These are phyloP conservation scores for Cutaneotrichosporon arboriforme DNA, from an alignment of 1,284 basidiomycete species.

Conservation along the genomic window DNA sequence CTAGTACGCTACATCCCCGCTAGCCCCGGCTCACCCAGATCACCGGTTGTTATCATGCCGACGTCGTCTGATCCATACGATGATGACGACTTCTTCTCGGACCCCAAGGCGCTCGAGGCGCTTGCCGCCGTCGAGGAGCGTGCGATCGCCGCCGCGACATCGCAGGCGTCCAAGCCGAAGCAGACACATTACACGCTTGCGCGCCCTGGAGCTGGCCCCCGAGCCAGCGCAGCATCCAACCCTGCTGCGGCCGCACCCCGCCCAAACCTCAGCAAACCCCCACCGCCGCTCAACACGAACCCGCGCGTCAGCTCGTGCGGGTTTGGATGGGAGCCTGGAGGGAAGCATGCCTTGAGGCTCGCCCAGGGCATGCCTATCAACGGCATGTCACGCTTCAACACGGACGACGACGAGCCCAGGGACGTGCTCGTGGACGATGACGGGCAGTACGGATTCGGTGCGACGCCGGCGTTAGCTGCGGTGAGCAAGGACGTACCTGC, in stretches of 20 bases:
- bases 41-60: constrained; percentile 1
- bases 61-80: constrained; percentile 34
- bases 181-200: constrained; percentile 31
- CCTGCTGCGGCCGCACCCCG: no score
- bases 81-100: constrained; percentile 31
- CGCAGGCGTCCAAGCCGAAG: constrained; percentile 17
- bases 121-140: constrained; percentile 29
- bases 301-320: constrained; percentile 26
- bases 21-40: background rate
- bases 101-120: constrained; percentile 27
- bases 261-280: constrained; percentile 17
- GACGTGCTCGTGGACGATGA: constrained; percentile 29
- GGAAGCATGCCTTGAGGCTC: constrained; percentile 16
- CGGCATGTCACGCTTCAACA: background rate
- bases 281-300: constrained; percentile 36
- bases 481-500: background rate
- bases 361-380: constrained; percentile 1
- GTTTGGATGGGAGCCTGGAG: constrained; percentile 39
- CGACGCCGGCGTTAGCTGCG: constrained; percentile 16
- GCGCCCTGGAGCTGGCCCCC: constrained; percentile 14
- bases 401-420: constrained; percentile 12
- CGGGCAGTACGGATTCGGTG: constrained; percentile 28
- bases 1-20: background rate
- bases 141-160: constrained; percentile 18
- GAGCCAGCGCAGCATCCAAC: background rate